Conservation (phyloP, 2,329 filamentous ascomycete genomes). For the Davidsoniella eucalypti region DNA sequence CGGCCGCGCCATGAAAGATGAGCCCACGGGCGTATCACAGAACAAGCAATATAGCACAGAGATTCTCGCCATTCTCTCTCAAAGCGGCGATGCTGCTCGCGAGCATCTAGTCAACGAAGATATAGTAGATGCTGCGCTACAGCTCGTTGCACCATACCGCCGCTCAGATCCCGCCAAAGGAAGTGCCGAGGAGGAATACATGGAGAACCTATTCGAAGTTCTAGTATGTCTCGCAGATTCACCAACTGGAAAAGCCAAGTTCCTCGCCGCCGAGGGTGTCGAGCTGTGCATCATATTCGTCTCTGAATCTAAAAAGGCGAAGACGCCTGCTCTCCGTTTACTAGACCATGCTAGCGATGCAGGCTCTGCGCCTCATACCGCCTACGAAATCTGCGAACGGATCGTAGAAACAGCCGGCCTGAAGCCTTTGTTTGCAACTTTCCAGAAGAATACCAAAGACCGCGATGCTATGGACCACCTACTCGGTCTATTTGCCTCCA, state of each 20-base stretch:
- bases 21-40: slow-evolving; percentile 44
- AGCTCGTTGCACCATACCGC: slow-evolving; percentile 70
- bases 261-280: slow-evolving; percentile 78
- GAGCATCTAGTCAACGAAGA: slow-evolving; percentile 46
- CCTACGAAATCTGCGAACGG: slow-evolving; percentile 50
- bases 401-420: slow-evolving; percentile 72
- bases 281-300: slow-evolving; percentile 88
- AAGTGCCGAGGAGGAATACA: slow-evolving; percentile 82
- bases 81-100: slow-evolving; percentile 53
- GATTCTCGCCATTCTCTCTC: slow-evolving; percentile 73
- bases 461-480: slow-evolving; percentile 62
- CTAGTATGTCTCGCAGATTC: slow-evolving; percentile 69
- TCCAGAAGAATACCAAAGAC: slow-evolving; percentile 59
- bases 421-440: slow-evolving; percentile 70
- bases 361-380: slow-evolving; percentile 19
- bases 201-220: slow-evolving; percentile 83
- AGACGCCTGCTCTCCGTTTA: slow-evolving; percentile 58
- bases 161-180: slow-evolving; percentile 73
- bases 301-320: slow-evolving; percentile 67
- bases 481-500: slow-evolving; percentile 65
- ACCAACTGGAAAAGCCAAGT: slow-evolving; percentile 56
- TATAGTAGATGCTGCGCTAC: slow-evolving; percentile 63
- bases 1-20: slow-evolving; percentile 43
- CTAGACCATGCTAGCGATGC: slow-evolving; percentile 59
- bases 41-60: slow-evolving; percentile 95